Evolutionary conservation across 2,329 filamentous ascomycete species (phyloP), one percentile per base, ranked within the genome.

Genomic region (Botryotinia calthae): DNA sequence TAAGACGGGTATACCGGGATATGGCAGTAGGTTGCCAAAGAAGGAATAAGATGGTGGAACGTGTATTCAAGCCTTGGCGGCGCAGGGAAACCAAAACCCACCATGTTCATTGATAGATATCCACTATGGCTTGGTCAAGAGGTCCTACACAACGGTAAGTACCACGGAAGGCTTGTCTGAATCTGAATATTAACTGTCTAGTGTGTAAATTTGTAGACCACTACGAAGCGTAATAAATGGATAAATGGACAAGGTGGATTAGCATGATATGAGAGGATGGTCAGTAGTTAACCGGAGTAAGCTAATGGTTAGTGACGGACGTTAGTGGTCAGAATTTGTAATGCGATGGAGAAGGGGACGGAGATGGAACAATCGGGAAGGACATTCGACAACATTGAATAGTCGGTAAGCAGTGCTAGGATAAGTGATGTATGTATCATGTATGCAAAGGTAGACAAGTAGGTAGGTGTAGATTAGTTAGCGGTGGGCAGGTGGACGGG

Each of bases 41-140:
- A 72, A 61, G 70, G 70, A 68, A 72, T 56, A 68, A 68, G 70
- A 72, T 48, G 51, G 70, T 72, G 62, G 70, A 59, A 67, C 51
- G 61, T 72, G 62, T 44, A 72, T 37, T 28, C 22, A 59, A 68
- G 62, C 16, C 62, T 72, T 72, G 28, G 70, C 70, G 51, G 63
- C 34, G 51, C 40, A 72, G 70, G 51, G 56, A 58, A 58, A 25
- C 56, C 46, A 46, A 18, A 67, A 16, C 51, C 25, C 37, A 44
- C 31, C 56, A 51, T 56, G 51, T 56, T 64, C 20, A n/a, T 63
- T 42, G 59, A 62, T 25, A 71, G 44, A 48, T 28, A 58, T 14
- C 70, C 62, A 67, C 40, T 22, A 64, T 31, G 34, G 58, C 48
- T 56, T 42, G 67, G 37, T 46, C 67, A 28, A 70, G 20, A 34